Evolutionary conservation across 257 asterid genomes (phyloP).

Genomic region (Scutellaria galericulata): DNA sequence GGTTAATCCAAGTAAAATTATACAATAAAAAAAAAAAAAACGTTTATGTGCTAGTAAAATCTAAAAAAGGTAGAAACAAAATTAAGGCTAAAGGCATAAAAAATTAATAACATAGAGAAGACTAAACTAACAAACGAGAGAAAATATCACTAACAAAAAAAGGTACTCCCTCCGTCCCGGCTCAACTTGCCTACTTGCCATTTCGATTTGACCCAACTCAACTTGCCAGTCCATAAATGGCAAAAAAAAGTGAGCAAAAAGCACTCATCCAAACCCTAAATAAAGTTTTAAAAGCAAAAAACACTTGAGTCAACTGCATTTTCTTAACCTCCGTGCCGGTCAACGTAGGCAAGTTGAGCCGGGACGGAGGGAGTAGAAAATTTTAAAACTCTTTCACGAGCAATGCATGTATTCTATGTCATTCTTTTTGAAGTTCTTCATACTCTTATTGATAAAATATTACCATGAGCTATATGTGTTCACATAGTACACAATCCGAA

Average conservation of each 20-base stretch:
- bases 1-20: not conserved
- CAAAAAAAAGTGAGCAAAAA: too few species aligned
- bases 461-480: not conserved
- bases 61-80: not conserved
- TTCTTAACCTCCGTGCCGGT: too few species aligned
- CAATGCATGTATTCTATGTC: not conserved
- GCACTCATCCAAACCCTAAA: too few species aligned
- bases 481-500: not conserved
- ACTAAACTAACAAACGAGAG: not conserved
- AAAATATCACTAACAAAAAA: not conserved
- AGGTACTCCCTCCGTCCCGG: too few species aligned
- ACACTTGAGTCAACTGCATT: too few species aligned
- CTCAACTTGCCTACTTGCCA: too few species aligned
- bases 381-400: not conserved
- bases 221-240: too few species aligned
- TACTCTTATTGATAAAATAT: not conserved
- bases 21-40: conserved; percentile 5
- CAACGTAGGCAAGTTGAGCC: too few species aligned
- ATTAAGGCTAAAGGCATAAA: not conserved
- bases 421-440: not conserved
- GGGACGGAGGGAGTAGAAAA: not conserved
- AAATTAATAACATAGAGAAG: not conserved
- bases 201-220: too few species aligned
- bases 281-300: too few species aligned
- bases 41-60: not conserved